Percentiles rank a stretch among this genome's conserved stretches.
Evolutionary conservation across 2,329 filamentous ascomycete species (phyloP).

Genomic region (Monosporascus cannonballus): DNA sequence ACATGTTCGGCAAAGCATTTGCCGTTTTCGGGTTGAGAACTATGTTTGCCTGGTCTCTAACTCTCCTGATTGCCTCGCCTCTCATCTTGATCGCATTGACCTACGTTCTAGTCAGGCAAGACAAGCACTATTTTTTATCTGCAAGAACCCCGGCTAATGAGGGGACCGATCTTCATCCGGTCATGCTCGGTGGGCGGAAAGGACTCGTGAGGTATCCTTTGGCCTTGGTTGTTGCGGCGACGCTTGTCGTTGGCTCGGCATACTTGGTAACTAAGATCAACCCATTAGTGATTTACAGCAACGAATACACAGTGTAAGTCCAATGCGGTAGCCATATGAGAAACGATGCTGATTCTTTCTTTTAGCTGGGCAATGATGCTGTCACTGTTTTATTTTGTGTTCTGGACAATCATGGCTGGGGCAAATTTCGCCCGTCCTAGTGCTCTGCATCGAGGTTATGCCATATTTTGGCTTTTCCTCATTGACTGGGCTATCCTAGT

Average conservation of each 20-base stretch:
- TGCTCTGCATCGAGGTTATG: constrained; percentile 77
- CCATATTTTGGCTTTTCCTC: constrained; percentile 76
- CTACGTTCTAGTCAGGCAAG: constrained; percentile 60
- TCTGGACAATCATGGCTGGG: constrained; percentile 68
- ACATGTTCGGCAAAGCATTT: constrained; percentile 76
- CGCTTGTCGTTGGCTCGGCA: constrained; percentile 64
- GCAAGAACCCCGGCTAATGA: constrained; percentile 50
- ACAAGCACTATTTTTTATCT: constrained; percentile 87
- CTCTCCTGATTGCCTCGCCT: constrained; percentile 73
- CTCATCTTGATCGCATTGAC: constrained; percentile 64
- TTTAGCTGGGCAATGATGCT: constrained; percentile 72
- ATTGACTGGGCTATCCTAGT: constrained; percentile 71
- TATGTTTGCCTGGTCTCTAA: constrained; percentile 82
- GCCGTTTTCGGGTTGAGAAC: constrained; percentile 74
- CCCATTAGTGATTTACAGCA: constrained; percentile 86
- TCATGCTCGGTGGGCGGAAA: constrained; percentile 67
- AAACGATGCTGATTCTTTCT: constrained; percentile 6
- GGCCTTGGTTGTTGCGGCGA: constrained; percentile 61
- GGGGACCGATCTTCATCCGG: constrained; percentile 53
- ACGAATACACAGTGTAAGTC: constrained; percentile 63
- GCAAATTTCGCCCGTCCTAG: constrained; percentile 77
- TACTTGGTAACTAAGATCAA: constrained; percentile 78
- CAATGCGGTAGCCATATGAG: neutral
- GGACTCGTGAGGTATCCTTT: constrained; percentile 83
- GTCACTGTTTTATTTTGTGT: constrained; percentile 70